phyloP scores from a whole-genome alignment of 2,329 filamentous ascomycete genomes.

The Trichoderma koningii region DNA sequence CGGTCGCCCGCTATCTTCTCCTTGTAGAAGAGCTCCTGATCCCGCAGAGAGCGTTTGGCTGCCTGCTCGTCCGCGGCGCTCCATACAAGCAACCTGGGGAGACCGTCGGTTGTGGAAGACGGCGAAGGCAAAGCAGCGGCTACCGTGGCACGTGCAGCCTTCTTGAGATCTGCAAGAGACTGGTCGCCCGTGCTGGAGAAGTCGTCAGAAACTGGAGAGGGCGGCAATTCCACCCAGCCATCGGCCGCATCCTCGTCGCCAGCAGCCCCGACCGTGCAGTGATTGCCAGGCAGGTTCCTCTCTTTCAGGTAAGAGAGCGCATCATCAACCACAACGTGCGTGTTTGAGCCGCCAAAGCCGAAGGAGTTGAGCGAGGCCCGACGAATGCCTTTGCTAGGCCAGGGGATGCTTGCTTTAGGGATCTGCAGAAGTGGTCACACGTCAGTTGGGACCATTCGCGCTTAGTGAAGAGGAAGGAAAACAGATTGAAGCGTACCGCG shows the following conservation, averaged over 20 bases:
- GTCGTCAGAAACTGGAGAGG: not conserved
- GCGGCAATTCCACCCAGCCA: not conserved
- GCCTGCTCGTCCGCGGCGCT: not conserved
- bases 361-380: constrained; percentile 51
- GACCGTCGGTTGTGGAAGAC: not conserved
- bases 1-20: not conserved
- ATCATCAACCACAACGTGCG: constrained; percentile 46
- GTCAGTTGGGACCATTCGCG: not conserved
- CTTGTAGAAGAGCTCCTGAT: constrained; percentile 3
- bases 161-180: not conserved
- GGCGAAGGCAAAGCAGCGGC: not conserved
- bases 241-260: not conserved
- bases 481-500: not conserved
- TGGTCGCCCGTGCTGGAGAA: not conserved
- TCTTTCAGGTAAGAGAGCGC: constrained; percentile 16
- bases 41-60: not conserved
- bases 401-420: constrained; percentile 38
- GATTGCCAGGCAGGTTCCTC: not conserved
- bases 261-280: not conserved
- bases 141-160: not conserved
- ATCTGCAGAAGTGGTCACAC: constrained; percentile 21
- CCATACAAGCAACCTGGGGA: constrained; percentile 12
- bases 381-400: constrained; percentile 42
- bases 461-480: not conserved
- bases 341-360: constrained; percentile 52